Percentiles rank a stretch among this genome's conserved stretches.
phyloP scores from a whole-genome alignment of 441 rosid genomes.

The Heliophila coronopifolia region DNA sequence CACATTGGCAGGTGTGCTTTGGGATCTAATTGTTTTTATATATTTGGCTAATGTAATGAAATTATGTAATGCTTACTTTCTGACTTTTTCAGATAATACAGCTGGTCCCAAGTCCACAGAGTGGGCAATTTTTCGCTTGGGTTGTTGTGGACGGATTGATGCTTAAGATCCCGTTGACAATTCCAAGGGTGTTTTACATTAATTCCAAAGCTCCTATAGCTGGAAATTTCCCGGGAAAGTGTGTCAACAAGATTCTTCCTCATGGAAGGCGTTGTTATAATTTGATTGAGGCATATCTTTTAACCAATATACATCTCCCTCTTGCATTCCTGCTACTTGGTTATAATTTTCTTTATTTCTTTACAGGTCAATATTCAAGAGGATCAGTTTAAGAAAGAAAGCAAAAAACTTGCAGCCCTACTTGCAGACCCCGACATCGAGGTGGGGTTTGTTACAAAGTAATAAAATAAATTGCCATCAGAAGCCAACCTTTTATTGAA shows the following conservation, averaged over 20 bases:
- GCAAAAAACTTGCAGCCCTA: conserved; percentile 77
- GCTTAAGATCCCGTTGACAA: conserved; percentile 76
- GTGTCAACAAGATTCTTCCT: conserved; percentile 81
- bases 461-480: neutral
- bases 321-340: conserved; percentile 7
- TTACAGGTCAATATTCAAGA: conserved; percentile 48
- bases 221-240: conserved; percentile 77
- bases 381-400: conserved; percentile 64
- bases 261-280: conserved; percentile 72
- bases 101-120: conserved; percentile 57
- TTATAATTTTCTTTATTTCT: conserved; percentile 7
- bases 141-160: conserved; percentile 86
- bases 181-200: conserved; percentile 79
- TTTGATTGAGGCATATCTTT: conserved; percentile 67
- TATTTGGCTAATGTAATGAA: conserved; percentile 25
- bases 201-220: conserved; percentile 61
- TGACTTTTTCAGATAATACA: conserved; percentile 67
- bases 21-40: conserved; percentile 7
- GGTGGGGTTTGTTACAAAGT: conserved; percentile 41
- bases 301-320: conserved; percentile 6
- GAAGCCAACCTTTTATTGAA: conserved; percentile 8
- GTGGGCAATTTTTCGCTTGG: conserved; percentile 79
- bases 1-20: conserved; percentile 76
- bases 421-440: conserved; percentile 94
- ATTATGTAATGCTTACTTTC: conserved; percentile 19